A percentile compares a stretch with the other conserved stretches of the same genome.
phyloP scores from a whole-genome alignment of 2,329 filamentous ascomycete genomes.

The Graphilbum fragrans region DNA sequence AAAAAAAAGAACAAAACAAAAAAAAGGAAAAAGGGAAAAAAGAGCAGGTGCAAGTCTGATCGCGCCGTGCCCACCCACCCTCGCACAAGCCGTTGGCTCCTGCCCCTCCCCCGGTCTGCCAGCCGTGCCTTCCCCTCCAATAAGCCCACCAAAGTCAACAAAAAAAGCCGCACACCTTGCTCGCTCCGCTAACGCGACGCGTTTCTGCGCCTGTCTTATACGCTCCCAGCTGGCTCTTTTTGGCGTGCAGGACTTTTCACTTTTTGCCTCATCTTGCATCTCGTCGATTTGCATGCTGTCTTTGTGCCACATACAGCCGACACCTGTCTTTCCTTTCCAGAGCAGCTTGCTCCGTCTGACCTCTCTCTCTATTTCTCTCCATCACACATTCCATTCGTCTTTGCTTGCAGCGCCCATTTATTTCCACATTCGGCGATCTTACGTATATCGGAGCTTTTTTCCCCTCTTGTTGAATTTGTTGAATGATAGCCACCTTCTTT shows the following conservation, averaged over 20 bases:
- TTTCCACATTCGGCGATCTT: too few species aligned
- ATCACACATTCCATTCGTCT: too few species aligned
- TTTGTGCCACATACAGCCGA: too few species aligned
- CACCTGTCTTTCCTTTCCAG: too few species aligned
- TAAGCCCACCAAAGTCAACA: background rate
- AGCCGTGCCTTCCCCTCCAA: background rate
- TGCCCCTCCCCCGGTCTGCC: background rate
- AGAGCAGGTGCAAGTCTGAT: background rate
- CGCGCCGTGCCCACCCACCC: background rate
- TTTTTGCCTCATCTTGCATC: too few species aligned
- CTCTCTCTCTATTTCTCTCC: too few species aligned
- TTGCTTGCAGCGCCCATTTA: too few species aligned
- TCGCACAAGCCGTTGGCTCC: background rate
- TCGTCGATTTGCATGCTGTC: too few species aligned
- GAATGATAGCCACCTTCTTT: too few species aligned
- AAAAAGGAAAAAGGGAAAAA: background rate
- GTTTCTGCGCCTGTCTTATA: background rate
- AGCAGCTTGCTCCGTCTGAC: too few species aligned
- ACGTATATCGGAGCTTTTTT: too few species aligned
- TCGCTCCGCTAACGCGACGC: conserved; percentile 1
- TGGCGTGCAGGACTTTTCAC: background rate
- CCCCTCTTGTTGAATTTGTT: too few species aligned
- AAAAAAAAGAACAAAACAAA: background rate
- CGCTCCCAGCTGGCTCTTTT: background rate
- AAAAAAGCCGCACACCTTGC: background rate